Conservation (phyloP, 306 rosid genomes). For the Vigna mungo region DNA sequence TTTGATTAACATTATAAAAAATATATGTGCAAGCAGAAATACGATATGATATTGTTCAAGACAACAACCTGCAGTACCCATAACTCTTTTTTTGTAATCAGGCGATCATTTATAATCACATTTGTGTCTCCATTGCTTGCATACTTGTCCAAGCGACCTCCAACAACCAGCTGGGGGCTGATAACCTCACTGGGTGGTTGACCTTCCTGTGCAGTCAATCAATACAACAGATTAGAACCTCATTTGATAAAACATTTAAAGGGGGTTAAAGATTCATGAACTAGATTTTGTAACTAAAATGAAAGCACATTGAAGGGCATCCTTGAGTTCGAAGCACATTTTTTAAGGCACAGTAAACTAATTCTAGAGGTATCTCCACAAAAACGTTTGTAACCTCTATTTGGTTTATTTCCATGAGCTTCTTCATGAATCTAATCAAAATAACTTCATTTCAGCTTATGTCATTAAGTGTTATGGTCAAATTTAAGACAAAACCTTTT, state of each 20-base stretch:
- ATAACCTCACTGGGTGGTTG: slow-evolving; percentile 64
- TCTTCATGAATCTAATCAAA: neutral
- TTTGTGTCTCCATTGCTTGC: slow-evolving; percentile 84
- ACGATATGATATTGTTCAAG: slow-evolving; percentile 9
- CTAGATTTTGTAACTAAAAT: neutral
- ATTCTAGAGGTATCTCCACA: neutral
- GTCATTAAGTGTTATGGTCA: neutral
- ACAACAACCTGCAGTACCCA: slow-evolving; percentile 63
- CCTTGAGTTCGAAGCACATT: neutral
- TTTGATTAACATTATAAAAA: slow-evolving; percentile 25
- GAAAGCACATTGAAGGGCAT: neutral
- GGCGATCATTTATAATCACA: slow-evolving; percentile 63
- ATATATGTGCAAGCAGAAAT: neutral
- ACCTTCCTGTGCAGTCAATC: slow-evolving; percentile 65
- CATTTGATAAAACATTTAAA: neutral
- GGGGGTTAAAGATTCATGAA: slow-evolving; percentile 7
- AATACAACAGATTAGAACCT: slow-evolving; percentile 31
- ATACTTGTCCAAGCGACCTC: slow-evolving; percentile 53
- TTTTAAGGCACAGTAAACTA: neutral
- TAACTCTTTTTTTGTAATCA: slow-evolving; percentile 65
- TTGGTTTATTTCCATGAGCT: neutral
- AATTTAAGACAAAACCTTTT: neutral
- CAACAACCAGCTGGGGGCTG: slow-evolving; percentile 61
- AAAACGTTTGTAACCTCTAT: neutral
- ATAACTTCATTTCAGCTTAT: neutral